phyloP scores from a whole-genome alignment of 257 asterid genomes.

The Ballota nigra region DNA sequence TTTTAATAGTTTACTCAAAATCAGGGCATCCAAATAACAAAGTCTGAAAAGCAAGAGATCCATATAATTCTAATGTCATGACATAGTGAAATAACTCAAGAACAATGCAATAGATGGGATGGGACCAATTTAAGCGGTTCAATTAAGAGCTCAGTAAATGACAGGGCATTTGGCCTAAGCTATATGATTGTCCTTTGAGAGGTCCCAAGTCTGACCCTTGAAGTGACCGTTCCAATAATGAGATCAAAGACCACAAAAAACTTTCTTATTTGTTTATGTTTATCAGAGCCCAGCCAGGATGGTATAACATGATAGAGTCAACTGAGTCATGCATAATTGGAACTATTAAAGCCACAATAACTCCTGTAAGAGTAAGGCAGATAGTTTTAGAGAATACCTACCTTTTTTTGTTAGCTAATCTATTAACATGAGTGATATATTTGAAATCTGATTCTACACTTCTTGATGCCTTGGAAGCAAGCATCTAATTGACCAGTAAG shows the following conservation, averaged over 20 bases:
- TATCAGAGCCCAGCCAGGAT: background rate
- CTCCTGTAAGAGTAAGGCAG: background rate
- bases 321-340: background rate
- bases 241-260: background rate
- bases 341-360: background rate
- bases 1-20: background rate
- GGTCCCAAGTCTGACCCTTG: constrained; percentile 69
- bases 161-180: constrained; percentile 64
- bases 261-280: background rate
- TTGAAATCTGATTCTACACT: background rate
- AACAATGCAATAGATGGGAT: background rate
- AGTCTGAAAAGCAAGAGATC: background rate
- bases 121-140: background rate
- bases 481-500: background rate
- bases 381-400: background rate
- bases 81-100: background rate
- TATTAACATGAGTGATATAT: background rate
- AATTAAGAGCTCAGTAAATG: constrained; percentile 3
- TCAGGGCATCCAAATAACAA: background rate
- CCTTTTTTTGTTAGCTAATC: background rate
- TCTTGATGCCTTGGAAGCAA: background rate
- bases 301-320: background rate
- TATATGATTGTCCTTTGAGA: constrained; percentile 48
- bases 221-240: background rate
- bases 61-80: background rate